Evolutionary conservation across 2,329 filamentous ascomycete genomes (phyloP), one percentile per base, ranked within the genome.

Genomic region (Beauveria asiatica): DNA sequence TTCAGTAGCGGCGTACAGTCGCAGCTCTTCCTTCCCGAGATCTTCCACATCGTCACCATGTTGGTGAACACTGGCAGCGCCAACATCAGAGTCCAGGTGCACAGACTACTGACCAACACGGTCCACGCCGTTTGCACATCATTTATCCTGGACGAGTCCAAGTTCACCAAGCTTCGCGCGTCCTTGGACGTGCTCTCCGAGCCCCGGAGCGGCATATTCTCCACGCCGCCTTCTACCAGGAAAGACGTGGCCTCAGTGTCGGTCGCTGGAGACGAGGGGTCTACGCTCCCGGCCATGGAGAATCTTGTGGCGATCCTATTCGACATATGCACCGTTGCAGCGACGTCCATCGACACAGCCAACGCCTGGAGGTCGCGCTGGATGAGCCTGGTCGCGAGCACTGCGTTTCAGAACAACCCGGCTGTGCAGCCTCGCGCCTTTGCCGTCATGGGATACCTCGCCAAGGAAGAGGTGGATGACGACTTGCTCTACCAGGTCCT

Each of bases 301-400:
- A 81, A 79, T 54, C 75, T 89, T 7, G 84, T 85, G 1, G 78
- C 78, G 23, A 70, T 87, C 1, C 71, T 89, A 19, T 84, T 86
- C 55, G 85, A 89, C 61, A 78, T 86, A 16, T 88, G 83, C 63
- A 76, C 79, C 2, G 75, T 86, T 17, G 85, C 85, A 3, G 85
- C 86, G 13, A 83, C 85, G 11, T 84, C 84, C 0, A 73, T 83
- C 9, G 84, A 88, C 65, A 76, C 86, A 66, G 81, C 84, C 23
- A 89, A 89, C 66, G 80, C 83, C 17, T 89, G 86, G 86, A 81
- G 86, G 27, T 85, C 86, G 21, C 80, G 86, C 21, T 89, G 86
- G 86, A 88, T 89, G 86, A 87, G 85, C 66, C 74, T 89, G 23
- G 85, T 89, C 44, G 85, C 86, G 17, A 89, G 86, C 67, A 89